phyloP scores from a whole-genome alignment of 2,329 filamentous ascomycete genomes.

The Fusarium xyrophilum region DNA sequence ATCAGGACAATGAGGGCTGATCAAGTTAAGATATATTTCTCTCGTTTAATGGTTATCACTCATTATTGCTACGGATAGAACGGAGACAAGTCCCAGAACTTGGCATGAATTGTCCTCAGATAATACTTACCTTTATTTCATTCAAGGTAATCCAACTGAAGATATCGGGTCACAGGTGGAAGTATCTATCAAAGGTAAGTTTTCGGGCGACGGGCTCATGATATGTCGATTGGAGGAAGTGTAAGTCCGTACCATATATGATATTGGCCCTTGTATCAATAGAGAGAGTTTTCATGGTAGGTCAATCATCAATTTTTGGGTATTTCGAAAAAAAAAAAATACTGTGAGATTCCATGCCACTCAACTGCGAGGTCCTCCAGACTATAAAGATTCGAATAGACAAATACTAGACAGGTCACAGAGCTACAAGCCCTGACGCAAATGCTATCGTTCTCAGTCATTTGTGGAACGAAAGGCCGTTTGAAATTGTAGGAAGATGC shows the following conservation, averaged over 20 bases:
- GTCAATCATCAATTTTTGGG: background rate
- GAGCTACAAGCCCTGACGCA: background rate
- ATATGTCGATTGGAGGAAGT: background rate
- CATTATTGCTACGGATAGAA: too few species aligned
- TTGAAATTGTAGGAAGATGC: background rate
- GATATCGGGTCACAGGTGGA: background rate
- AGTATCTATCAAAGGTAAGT: too few species aligned
- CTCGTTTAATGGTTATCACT: too few species aligned
- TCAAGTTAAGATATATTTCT: too few species aligned
- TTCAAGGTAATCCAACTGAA: accelerated
- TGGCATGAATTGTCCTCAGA: background rate
- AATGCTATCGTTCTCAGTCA: background rate
- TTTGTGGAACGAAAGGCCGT: background rate
- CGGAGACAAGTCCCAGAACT: background rate
- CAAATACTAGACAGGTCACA: too few species aligned
- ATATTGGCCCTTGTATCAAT: background rate
- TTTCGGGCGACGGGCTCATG: background rate
- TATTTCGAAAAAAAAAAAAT: background rate
- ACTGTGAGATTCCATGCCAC: too few species aligned
- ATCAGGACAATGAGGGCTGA: too few species aligned
- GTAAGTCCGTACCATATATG: background rate
- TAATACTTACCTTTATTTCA: accelerated
- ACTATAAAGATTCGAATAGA: background rate
- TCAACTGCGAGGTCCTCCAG: too few species aligned
- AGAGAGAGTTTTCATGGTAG: background rate